Evolutionary conservation across 1,139 yeast species (phyloP), one percentile per base, ranked within the genome.

Genomic region (Suhomyces ambrosiae): DNA sequence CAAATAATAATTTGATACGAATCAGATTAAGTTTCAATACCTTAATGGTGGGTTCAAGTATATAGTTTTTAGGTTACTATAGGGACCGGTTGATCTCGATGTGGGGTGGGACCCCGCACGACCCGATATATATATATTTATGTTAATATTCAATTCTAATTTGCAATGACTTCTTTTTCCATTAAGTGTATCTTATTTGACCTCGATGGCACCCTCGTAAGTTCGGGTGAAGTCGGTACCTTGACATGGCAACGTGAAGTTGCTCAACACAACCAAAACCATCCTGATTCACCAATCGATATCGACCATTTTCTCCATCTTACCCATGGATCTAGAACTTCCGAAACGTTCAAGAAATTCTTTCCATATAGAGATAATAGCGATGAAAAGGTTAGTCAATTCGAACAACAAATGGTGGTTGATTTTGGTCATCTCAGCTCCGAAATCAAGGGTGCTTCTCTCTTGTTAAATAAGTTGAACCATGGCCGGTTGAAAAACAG

Each of bases 181-280:
- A 18, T 35, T 2, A 29, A 29, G 11, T 13, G 26, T 13, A 31
- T 41, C 5, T 41, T 55, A 8, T 55, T 54, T 28, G 60, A 54
- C 30, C 45, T 53, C 19, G 59, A 54, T 36, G 58, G 60, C 2
- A 54, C 59, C 3, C 41, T 55, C 4, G 59, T 54, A n/a, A 41
- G 46, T 28, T 55, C 58, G 5, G 54, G 52, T 2, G 41, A 46
- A 1, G 52, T 56, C 2, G 59, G 54, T 4, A 57, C 51, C 27
- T 40, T 48, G 23, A 42, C 49, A n/a, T 55, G 60, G 59, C 30
- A 36, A 13, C 41, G 44, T n/a, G 43, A 43, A 16, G 39, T 51
- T 23, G 35, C 31, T 4, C 25, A 34, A 5, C 59, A 54, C 39
- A 53, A 53, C 38, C 39, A 40, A 5, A 23, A 39, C 5, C 34